Conservation (phyloP, 495 filamentous ascomycete genomes). For the Thermochaetoides thermophila region DNA sequence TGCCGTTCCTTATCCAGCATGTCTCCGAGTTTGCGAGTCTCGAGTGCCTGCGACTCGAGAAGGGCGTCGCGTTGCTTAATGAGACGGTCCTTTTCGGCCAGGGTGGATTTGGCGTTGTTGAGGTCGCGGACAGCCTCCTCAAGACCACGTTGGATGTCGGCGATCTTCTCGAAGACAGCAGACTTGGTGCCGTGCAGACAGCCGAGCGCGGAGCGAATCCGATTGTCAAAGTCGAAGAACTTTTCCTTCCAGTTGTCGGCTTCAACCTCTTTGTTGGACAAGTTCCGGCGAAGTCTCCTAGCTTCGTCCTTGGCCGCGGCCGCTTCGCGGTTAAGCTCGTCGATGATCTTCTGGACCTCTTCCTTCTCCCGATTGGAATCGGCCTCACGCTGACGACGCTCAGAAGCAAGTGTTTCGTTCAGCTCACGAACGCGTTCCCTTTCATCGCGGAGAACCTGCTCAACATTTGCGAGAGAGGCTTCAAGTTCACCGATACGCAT, state of each 20-base stretch:
- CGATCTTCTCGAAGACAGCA: slow-evolving; percentile 59
- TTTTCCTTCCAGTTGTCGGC: slow-evolving; percentile 78
- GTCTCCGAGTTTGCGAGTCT: slow-evolving; percentile 70
- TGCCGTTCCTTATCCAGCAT: slow-evolving; percentile 84
- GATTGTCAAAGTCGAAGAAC: slow-evolving; percentile 75
- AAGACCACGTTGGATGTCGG: slow-evolving; percentile 74
- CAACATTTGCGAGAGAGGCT: slow-evolving; percentile 56
- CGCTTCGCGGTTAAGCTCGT: slow-evolving; percentile 73
- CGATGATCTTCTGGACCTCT: slow-evolving; percentile 57
- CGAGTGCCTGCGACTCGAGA: slow-evolving; percentile 78
- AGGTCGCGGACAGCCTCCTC: slow-evolving; percentile 71
- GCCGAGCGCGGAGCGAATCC: slow-evolving; percentile 64
- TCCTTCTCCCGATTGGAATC: slow-evolving; percentile 78
- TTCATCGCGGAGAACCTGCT: slow-evolving; percentile 61
- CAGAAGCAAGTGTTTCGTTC: slow-evolving; percentile 59
- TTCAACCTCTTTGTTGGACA: slow-evolving; percentile 77
- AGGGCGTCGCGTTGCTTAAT: slow-evolving; percentile 82
- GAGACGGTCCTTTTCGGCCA: slow-evolving; percentile 76
- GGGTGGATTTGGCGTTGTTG: slow-evolving; percentile 54
- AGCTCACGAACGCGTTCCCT: slow-evolving; percentile 65
- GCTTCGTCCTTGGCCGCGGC: slow-evolving; percentile 73
- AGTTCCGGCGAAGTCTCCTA: slow-evolving; percentile 59
- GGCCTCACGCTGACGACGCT: slow-evolving; percentile 74
- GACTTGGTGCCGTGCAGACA: slow-evolving; percentile 79
- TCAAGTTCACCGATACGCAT: slow-evolving; percentile 93